These are phyloP conservation scores for Colletotrichum lindemuthianum DNA, from an alignment of 2,329 filamentous ascomycete genomes.

Conservation along the genomic window DNA sequence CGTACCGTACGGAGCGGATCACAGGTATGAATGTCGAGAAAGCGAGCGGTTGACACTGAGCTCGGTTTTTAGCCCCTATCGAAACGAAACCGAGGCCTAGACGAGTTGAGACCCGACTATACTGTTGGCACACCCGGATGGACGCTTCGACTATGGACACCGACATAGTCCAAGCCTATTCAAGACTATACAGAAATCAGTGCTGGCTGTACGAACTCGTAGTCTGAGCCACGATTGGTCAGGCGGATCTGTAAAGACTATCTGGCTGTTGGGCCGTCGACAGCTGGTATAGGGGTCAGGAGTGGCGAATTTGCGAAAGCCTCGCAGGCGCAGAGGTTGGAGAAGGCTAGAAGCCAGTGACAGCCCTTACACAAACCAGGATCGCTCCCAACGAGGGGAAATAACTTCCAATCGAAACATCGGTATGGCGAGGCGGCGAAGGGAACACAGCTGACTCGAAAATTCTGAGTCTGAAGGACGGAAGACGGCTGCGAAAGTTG, in stretches of 20 bases:
- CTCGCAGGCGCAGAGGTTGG: neutral
- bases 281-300: neutral
- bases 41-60: too few species aligned
- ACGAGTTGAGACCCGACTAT: too few species aligned
- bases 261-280: conserved; percentile 1
- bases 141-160: neutral
- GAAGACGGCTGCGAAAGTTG: neutral
- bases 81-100: too few species aligned
- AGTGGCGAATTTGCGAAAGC: conserved; percentile 12
- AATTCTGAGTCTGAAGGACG: neutral
- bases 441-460: conserved; percentile 1
- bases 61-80: too few species aligned
- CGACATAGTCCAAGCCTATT: neutral
- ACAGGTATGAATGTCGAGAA: too few species aligned
- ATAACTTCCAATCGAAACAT: too few species aligned
- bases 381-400: too few species aligned
- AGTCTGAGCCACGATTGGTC: conserved; percentile 15
- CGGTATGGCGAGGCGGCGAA: neutral
- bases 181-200: neutral
- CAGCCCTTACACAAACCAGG: too few species aligned
- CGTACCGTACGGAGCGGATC: too few species aligned
- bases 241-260: neutral
- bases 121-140: neutral
- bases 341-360: too few species aligned
- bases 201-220: neutral